Evolutionary conservation across 441 rosid genomes (phyloP).

Genomic region (Macaranga tanarius): DNA sequence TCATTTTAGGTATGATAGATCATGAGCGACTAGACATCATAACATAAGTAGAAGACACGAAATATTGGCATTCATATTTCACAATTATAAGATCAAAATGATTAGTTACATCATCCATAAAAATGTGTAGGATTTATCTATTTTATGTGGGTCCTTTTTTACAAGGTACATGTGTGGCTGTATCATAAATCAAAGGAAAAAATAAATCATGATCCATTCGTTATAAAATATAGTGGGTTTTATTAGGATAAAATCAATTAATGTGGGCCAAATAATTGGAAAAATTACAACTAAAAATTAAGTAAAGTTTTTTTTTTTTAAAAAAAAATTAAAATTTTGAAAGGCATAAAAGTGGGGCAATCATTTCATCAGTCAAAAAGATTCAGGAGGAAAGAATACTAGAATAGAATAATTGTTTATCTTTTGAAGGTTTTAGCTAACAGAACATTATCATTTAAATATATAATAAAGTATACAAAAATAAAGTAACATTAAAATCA

Average conservation of each 20-base stretch:
- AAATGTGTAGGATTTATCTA: neutral
- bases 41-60: neutral
- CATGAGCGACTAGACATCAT: constrained; percentile 6
- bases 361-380: constrained; percentile 35
- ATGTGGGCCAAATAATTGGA: constrained; percentile 3
- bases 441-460: constrained; percentile 14
- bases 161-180: too few relatives aligned
- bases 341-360: constrained; percentile 28
- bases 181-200: neutral
- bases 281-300: neutral
- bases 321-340: neutral
- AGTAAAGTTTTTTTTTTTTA: neutral
- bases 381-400: constrained; percentile 11
- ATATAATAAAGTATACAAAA: neutral
- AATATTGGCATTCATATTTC: neutral
- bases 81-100: neutral
- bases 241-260: neutral
- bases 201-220: neutral
- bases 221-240: neutral
- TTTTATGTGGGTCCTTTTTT: constrained; percentile 5
- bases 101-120: constrained; percentile 9
- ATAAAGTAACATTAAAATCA: constrained; percentile 13
- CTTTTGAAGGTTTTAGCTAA: constrained; percentile 16
- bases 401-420: constrained; percentile 26
- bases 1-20: neutral